These are phyloP conservation scores for Leccinum ochraceum DNA, from an alignment of 768 basidiomycete species.

Conservation along the genomic window DNA sequence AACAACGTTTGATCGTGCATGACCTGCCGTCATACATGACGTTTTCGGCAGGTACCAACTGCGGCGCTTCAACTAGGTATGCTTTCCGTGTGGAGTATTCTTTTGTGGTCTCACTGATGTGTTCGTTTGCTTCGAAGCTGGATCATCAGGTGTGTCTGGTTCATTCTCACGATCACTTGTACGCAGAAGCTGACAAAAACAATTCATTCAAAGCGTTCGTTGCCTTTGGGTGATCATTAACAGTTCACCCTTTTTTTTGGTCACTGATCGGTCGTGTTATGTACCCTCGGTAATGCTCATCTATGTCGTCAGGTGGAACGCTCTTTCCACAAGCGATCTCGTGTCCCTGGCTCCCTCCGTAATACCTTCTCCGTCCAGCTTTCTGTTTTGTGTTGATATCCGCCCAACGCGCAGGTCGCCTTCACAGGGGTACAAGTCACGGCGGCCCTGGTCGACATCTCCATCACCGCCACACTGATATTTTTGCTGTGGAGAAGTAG, in stretches of 20 bases:
- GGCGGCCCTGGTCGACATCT: slow-evolving; percentile 14
- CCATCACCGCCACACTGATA: slow-evolving; percentile 16
- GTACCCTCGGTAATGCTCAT: slow-evolving; percentile 1
- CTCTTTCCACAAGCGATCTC: slow-evolving; percentile 14
- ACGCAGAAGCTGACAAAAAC: slow-evolving; percentile 4
- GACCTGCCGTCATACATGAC: slow-evolving; percentile 4
- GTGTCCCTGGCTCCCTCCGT: slow-evolving; percentile 11
- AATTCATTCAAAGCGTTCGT: slow-evolving; percentile 10
- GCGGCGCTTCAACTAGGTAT: slow-evolving; percentile 19
- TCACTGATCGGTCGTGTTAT: neutral
- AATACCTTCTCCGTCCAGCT: neutral
- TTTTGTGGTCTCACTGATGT: neutral
- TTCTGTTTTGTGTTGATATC: neutral
- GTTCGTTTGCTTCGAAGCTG: slow-evolving; percentile 6
- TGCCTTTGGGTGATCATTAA: slow-evolving; percentile 12
- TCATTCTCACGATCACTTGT: neutral
- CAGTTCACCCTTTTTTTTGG: neutral
- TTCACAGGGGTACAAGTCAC: slow-evolving; percentile 10
- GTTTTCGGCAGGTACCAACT: slow-evolving; percentile 15
- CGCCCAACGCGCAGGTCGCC: slow-evolving; percentile 4
- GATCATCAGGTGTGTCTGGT: slow-evolving; percentile 12
- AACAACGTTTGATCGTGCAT: neutral
- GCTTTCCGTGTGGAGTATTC: neutral
- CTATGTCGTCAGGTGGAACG: slow-evolving; percentile 8
- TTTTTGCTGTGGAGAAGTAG: slow-evolving; percentile 18